Base-by-base conservation (phyloP, 176 grass and related monocot species). In the Triticum monococcum region DNA sequence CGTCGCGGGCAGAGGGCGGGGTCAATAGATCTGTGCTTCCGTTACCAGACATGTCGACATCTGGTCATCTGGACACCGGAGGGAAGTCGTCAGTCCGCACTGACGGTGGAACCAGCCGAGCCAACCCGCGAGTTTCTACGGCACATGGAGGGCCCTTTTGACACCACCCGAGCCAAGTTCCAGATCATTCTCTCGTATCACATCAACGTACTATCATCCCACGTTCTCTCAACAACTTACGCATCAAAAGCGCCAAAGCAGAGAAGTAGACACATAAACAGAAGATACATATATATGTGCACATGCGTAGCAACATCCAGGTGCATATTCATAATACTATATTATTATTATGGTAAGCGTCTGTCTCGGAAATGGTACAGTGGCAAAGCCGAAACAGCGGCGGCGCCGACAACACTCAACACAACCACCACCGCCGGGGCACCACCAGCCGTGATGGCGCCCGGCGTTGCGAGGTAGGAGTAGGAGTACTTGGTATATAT, bases 281-380 rank as follows among this genome's bases (percentile, higher is more conserved):
- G 38, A 2, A 10, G 38, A 40, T 10, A 9, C 7, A 40, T 2
- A 61, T 68, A 68, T 41, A 85, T 36, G 83, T 84, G 57, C 57
- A 84, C 86, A 82, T 72, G 26, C 45, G 36, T 48, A 77, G 48
- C 52, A 63, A 85, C 80, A 81, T 69, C 82, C 67, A 71, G 77
- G 82, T 85, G 45, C 86, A 81, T 81, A 76, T 59, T 59, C 8
- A 20, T 59, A 59, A 20, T 59, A 59, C 7, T 57, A 57, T 1
- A 8, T 3, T 57, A 59, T 59, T 43, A 52, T 82, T 43, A 85
- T 46, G 71, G 82, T 91, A 74, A 88, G 78, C 32, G 86, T 88
- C 82, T 82, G 86, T 88, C 82, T 82, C 20, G 82, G 72, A 82
- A 91, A 78, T 82, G 86, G 71, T 91, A 88, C 86, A 88, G 52